Conservation (phyloP, 2,329 filamentous ascomycete species). For the Helminthosporium solani region DNA sequence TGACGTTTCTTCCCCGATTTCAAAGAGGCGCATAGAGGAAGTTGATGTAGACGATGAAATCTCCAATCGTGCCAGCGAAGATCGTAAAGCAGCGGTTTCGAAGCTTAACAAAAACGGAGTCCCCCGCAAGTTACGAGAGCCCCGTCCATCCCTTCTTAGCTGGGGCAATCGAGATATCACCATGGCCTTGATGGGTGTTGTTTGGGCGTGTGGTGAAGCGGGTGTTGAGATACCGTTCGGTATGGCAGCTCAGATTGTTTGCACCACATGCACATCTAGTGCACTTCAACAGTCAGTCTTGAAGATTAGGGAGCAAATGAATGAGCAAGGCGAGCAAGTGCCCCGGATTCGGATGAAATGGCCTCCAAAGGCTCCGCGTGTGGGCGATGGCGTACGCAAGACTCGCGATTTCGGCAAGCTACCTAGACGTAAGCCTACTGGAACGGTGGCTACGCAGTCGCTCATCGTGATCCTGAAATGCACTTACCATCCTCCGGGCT, state of each 20-base stretch:
- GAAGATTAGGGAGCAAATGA: slow-evolving; percentile 25
- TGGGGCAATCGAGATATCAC: slow-evolving; percentile 36
- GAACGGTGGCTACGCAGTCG: not conserved
- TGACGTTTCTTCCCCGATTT: too few relatives aligned
- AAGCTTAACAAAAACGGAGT: slow-evolving; percentile 32
- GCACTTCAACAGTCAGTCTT: slow-evolving; percentile 38
- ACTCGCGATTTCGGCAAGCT: not conserved
- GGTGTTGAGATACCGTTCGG: slow-evolving; percentile 33
- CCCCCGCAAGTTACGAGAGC: slow-evolving; percentile 31
- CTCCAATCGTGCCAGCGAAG: not conserved
- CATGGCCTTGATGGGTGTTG: slow-evolving; percentile 27
- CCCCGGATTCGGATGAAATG: slow-evolving; percentile 9
- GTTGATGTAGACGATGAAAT: not conserved
- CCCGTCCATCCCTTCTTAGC: slow-evolving; percentile 30
- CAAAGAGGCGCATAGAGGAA: not conserved
- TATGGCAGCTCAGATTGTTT: slow-evolving; percentile 28
- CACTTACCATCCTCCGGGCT: not conserved
- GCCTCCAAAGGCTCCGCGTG: slow-evolving; percentile 2
- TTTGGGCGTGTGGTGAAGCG: slow-evolving; percentile 33
- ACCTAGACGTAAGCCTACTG: slow-evolving; percentile 4
- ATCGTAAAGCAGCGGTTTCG: slow-evolving; percentile 10
- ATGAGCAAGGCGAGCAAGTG: slow-evolving; percentile 2
- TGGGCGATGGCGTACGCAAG: not conserved
- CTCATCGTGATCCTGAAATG: slow-evolving; percentile 2
- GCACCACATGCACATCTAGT: slow-evolving; percentile 22